These are phyloP conservation scores for Alnus rubra DNA, from an alignment of 306 rosid genomes.

Conservation along the genomic window DNA sequence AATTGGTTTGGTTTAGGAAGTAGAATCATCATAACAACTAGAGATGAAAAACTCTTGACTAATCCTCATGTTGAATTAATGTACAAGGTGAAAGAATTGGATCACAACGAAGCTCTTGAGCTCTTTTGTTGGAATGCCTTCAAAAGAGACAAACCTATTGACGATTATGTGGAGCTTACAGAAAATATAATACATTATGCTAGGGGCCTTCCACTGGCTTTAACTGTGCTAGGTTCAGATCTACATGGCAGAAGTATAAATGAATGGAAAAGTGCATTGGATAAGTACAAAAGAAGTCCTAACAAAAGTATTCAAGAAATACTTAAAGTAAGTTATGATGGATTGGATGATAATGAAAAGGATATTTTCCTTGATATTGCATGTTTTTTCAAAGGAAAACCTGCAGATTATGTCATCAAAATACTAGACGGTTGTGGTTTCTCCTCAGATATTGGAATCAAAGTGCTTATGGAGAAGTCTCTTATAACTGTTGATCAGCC, in stretches of 20 bases:
- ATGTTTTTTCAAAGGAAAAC: constrained; percentile 34
- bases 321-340: no score
- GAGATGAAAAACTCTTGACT: constrained; percentile 26
- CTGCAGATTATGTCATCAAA: constrained; percentile 17
- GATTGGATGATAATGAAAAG: no score
- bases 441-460: neutral
- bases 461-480: constrained; percentile 30
- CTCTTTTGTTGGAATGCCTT: no score
- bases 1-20: no score
- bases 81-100: constrained; percentile 18
- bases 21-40: constrained; percentile 29
- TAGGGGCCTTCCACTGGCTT: no score
- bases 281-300: constrained; percentile 18
- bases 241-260: neutral
- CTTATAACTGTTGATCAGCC: constrained; percentile 15
- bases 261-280: constrained; percentile 34
- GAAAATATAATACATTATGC: no score
- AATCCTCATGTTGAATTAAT: neutral
- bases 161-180: no score
- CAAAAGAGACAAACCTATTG: no score
- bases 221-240: no score
- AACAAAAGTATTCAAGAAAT: constrained; percentile 11
- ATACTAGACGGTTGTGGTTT: constrained; percentile 22
- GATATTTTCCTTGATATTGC: constrained; percentile 23
- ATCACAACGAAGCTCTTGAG: neutral